phyloP scores from a whole-genome alignment of 352 stramenopile species.

The Globisporangium cystogenes region DNA sequence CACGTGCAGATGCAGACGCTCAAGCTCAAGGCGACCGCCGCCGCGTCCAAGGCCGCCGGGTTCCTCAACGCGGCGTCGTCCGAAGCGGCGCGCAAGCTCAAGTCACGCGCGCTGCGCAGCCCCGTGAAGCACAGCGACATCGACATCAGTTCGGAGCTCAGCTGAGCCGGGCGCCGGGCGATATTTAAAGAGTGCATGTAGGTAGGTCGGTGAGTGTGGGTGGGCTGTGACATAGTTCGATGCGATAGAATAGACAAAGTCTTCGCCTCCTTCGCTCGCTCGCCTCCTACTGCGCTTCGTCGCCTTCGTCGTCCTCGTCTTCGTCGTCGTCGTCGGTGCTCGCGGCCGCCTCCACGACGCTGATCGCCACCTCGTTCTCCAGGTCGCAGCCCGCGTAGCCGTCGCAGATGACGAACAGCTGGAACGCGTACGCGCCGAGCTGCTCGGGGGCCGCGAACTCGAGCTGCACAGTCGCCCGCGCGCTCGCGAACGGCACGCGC shows the following conservation, averaged over 20 bases:
- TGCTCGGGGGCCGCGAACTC: slow-evolving; percentile 96
- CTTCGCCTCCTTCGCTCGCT: not conserved
- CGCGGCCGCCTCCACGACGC: slow-evolving; percentile 41
- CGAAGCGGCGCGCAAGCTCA: slow-evolving; percentile 54
- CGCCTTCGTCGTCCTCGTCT: slow-evolving; percentile 32
- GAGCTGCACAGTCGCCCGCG: slow-evolving; percentile 81
- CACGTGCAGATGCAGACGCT: slow-evolving; percentile 29
- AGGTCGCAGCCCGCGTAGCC: slow-evolving; percentile 98
- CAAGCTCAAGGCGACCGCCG: slow-evolving; percentile 26
- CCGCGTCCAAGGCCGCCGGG: slow-evolving; percentile 37
- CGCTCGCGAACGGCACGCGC: slow-evolving; percentile 88
- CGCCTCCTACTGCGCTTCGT: slow-evolving; percentile 17
- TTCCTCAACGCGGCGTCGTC: slow-evolving; percentile 41
- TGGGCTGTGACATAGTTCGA: too few relatives aligned
- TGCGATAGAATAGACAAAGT: too few relatives aligned
- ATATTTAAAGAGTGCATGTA: too few relatives aligned
- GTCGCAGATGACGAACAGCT: slow-evolving; percentile 99
- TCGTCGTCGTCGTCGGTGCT: slow-evolving; percentile 44
- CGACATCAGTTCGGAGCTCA: not conserved
- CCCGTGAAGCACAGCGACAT: slow-evolving; percentile 25
- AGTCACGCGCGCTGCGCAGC: slow-evolving; percentile 16
- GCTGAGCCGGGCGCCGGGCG: too few relatives aligned
- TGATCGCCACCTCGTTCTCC: slow-evolving; percentile 91
- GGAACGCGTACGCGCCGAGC: slow-evolving; percentile 92
- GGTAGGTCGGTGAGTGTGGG: too few relatives aligned